Evolutionary conservation across 2,329 filamentous ascomycete genomes (phyloP).

Genomic region (Sclerotinia sclerotiorum): DNA sequence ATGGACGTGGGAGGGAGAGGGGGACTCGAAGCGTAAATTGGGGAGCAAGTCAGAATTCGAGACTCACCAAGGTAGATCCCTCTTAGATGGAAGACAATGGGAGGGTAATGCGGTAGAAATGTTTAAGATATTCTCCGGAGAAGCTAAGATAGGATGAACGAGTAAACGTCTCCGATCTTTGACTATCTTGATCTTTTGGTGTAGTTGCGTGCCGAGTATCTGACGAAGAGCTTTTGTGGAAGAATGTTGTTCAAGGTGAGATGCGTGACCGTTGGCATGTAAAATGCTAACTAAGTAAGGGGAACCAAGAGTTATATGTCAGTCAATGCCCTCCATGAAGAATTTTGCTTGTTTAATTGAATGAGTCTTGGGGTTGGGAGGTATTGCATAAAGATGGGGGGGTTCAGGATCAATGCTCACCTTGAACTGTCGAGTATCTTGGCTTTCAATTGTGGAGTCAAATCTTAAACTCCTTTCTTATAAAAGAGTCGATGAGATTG

Average conservation of each 20-base stretch:
- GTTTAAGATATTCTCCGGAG: conserved; percentile 25
- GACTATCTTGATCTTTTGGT: conserved; percentile 25
- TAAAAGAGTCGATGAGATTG: conserved; percentile 13
- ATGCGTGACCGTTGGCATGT: conserved; percentile 41
- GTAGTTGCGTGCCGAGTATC: conserved; percentile 32
- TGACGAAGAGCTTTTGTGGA: conserved; percentile 25
- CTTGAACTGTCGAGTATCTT: conserved; percentile 22
- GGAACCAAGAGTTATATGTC: conserved; percentile 35
- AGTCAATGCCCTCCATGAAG: conserved; percentile 29
- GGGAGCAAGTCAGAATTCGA: neutral
- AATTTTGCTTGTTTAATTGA: conserved; percentile 5
- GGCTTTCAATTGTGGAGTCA: conserved; percentile 23
- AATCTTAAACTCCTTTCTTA: conserved; percentile 23
- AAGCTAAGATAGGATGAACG: conserved; percentile 40
- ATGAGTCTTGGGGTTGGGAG: neutral
- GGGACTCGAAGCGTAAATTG: neutral
- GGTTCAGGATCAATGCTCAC: conserved; percentile 7
- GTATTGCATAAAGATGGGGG: conserved; percentile 5
- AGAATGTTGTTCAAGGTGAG: conserved; percentile 25
- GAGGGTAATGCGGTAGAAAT: conserved; percentile 8
- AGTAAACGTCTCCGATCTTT: conserved; percentile 43
- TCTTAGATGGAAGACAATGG: conserved; percentile 26
- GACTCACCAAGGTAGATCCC: conserved; percentile 29
- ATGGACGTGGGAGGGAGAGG: conserved; percentile 20
- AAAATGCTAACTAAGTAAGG: conserved; percentile 32